Percentiles rank a stretch among this genome's conserved stretches.
Conservation (phyloP, 73 alveolate species). For the Symbiodinium natans region DNA sequence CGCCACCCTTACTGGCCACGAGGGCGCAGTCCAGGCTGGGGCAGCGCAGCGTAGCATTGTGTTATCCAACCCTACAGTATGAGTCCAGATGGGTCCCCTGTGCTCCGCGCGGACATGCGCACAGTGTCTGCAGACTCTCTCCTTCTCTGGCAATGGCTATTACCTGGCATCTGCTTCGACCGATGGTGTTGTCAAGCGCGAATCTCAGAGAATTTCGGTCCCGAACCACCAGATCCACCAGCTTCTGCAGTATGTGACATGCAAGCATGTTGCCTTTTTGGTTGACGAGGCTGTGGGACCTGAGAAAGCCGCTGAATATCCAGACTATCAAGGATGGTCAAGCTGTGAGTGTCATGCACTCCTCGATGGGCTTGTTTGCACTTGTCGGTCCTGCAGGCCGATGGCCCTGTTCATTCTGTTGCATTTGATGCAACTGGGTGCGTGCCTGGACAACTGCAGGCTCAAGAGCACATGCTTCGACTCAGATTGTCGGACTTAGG, state of each 20-base stretch:
- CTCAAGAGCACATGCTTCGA: neutral
- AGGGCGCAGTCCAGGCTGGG: conserved; percentile 60
- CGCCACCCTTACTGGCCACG: conserved; percentile 73
- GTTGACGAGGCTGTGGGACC: conserved; percentile 69
- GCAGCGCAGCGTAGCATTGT: neutral
- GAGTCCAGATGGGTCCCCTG: too few relatives aligned
- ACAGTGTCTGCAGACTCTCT: conserved; percentile 40
- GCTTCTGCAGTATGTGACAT: neutral
- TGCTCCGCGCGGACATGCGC: too few relatives aligned
- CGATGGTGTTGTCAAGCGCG: conserved; percentile 81
- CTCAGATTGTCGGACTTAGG: neutral
- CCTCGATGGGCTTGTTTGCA: neutral
- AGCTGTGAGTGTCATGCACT: neutral
- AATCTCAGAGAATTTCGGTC: neutral
- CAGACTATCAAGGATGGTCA: conserved; percentile 56
- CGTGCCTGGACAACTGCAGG: neutral
- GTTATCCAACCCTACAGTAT: neutral
- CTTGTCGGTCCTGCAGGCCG: conserved; percentile 2
- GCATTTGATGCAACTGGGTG: conserved; percentile 71
- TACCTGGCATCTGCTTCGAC: conserved; percentile 68
- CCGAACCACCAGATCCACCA: too few relatives aligned
- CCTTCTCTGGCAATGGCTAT: conserved; percentile 92
- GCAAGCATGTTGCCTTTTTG: neutral
- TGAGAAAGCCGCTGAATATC: conserved; percentile 75
- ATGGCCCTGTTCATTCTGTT: conserved; percentile 41